Base-by-base conservation (phyloP, 1,139 yeast genomes). In the Nakaseomyces nivariensis region DNA sequence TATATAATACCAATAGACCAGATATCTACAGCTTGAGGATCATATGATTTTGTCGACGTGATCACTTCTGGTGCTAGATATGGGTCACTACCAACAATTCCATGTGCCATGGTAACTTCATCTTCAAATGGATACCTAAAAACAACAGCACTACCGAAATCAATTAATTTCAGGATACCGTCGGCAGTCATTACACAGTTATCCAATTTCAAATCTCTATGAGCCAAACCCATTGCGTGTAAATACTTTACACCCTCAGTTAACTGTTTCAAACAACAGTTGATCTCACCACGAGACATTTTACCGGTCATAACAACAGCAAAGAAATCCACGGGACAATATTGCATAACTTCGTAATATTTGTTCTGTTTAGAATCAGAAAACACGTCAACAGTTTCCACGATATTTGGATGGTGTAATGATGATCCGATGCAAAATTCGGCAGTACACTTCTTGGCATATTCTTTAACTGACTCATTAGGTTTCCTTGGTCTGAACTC, bases 361-460 rank as follows among this genome's bases (percentile, higher is more conserved):
- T 89, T 79, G 57, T 82, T 83, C 61, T 89, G 97, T 61, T 87
- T 85, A 51, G 90, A 81, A 54, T 66, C 69, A n/a, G 67, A 63
- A 49, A 66, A 66, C 40, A 92, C 88, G 66, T 94, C 98, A 52
- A 92, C 77, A 0, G 98, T 92, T 66, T 90, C 94, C 60, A 92
- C 89, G 56, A 92, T 82, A 66, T 92, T 90, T 17, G 96, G 92
- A 67, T 92, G 97, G 61, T 87, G 92, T 58, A 92, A 73, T 4
- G 98, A 88, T 6, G 97, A 89, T 0, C 98, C 98, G 56, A 94
- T 88, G 69, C 97, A 90, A 67, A 87, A 92, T 69, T 94, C 99
- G 27, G 97, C 94, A 0, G 97, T 90, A 62, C 96, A 94, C 67
- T 92, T 92, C 63, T 94, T 85, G 11, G 96, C 83, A 65, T 94